Percentiles rank a stretch among this genome's conserved stretches.
Evolutionary conservation across 2,329 filamentous ascomycete species (phyloP).

Genomic region (Penicillium sp.): DNA sequence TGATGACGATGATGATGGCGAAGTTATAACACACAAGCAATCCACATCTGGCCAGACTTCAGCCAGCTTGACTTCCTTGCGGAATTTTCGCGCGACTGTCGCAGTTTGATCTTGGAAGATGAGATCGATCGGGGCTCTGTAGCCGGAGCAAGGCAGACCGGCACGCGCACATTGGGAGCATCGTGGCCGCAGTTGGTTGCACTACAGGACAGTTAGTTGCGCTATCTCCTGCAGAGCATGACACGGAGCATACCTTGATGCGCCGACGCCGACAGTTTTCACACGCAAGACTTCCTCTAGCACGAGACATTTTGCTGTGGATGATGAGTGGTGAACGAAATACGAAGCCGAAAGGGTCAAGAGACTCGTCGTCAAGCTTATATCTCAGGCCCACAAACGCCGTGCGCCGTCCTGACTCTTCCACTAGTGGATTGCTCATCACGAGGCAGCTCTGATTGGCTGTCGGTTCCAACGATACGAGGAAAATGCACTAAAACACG

Average conservation of each 20-base stretch:
- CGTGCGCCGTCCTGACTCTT: no score
- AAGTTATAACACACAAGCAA: neutral
- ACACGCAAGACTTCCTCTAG: neutral
- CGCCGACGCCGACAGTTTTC: constrained; percentile 1
- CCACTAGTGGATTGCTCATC: neutral
- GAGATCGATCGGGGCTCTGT: neutral
- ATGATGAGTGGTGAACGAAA: neutral
- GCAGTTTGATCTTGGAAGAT: constrained; percentile 4
- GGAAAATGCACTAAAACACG: neutral
- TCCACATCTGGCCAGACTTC: neutral
- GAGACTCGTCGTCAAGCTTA: neutral
- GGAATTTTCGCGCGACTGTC: neutral
- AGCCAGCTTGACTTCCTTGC: neutral
- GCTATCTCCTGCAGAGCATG: neutral
- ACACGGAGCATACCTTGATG: neutral
- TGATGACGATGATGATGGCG: neutral
- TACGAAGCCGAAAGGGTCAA: neutral
- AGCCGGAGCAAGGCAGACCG: constrained; percentile 1
- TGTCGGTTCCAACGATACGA: neutral
- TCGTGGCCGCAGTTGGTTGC: constrained; percentile 3
- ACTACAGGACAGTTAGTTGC: neutral
- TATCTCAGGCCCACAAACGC: neutral
- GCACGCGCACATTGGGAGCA: constrained; percentile 8
- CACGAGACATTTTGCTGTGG: neutral
- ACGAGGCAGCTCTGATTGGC: neutral